These are phyloP conservation scores for Rhododendron ferrugineum DNA, from an alignment of 148 eudicot species.

Conservation along the genomic window DNA sequence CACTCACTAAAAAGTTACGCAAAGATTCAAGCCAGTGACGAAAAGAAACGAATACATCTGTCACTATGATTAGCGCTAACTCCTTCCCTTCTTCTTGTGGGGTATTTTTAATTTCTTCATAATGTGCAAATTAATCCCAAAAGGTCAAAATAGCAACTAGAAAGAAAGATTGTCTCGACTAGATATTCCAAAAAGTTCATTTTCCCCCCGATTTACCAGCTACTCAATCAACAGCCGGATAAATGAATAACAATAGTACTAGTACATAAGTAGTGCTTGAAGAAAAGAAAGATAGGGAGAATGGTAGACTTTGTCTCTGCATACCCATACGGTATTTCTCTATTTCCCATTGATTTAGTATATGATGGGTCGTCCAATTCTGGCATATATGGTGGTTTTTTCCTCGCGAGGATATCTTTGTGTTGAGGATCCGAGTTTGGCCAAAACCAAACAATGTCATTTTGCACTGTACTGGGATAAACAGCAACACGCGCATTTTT, in stretches of 20 bases:
- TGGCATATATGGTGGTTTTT: slow-evolving; percentile 56
- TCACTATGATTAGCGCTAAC: no score
- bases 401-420: slow-evolving; percentile 32
- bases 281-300: not conserved
- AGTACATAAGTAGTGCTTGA: not conserved
- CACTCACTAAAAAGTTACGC: no score
- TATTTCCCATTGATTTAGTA: slow-evolving; percentile 38
- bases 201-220: not conserved
- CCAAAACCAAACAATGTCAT: slow-evolving; percentile 87
- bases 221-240: not conserved
- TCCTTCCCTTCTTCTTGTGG: not conserved
- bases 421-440: slow-evolving; percentile 54
- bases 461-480: slow-evolving; percentile 71
- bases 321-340: slow-evolving; percentile 75
- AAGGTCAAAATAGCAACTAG: not conserved
- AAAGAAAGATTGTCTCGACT: not conserved
- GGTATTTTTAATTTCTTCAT: not conserved
- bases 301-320: not conserved
- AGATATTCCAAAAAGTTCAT: not conserved
- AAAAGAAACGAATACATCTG: no score
- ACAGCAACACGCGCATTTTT: slow-evolving; percentile 68
- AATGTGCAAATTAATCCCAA: not conserved
- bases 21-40: not conserved
- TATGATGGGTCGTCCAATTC: slow-evolving; percentile 77
- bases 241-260: not conserved